Evolutionary conservation across 2,329 filamentous ascomycete species (phyloP).

Genomic region (Mycocentrospora acerina): DNA sequence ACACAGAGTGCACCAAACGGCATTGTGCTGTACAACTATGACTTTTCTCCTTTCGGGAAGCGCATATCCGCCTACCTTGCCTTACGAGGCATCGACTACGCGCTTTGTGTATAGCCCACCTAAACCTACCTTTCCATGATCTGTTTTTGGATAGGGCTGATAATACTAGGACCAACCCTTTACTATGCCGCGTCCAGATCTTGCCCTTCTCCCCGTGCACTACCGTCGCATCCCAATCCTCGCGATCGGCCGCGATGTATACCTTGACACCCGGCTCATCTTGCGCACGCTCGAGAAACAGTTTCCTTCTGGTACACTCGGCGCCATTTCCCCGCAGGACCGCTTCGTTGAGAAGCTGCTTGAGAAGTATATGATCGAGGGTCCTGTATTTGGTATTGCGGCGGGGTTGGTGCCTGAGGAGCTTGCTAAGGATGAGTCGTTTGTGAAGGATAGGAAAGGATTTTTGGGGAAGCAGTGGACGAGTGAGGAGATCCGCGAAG

Average conservation of each 20-base stretch:
- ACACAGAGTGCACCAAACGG: constrained; percentile 30
- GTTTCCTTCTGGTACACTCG: constrained; percentile 26
- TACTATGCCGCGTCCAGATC: constrained; percentile 66
- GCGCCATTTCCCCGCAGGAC: constrained; percentile 40
- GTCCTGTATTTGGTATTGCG: constrained; percentile 56
- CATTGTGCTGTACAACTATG: constrained; percentile 66
- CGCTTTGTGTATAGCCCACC: constrained; percentile 15
- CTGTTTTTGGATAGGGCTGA: too few species aligned
- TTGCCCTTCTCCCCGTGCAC: constrained; percentile 60
- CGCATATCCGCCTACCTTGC: constrained; percentile 66
- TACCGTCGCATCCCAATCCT: constrained; percentile 72
- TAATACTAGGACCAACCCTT: constrained; percentile 55
- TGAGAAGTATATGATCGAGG: constrained; percentile 57
- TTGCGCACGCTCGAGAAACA: constrained; percentile 62
- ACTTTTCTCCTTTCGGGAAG: constrained; percentile 64
- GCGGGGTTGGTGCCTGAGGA: constrained; percentile 57
- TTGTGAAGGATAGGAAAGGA: constrained; percentile 57
- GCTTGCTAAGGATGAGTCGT: constrained; percentile 57
- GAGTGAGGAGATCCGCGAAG: constrained; percentile 39
- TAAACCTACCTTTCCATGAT: too few species aligned
- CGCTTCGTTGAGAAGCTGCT: constrained; percentile 58
- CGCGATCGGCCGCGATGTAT: constrained; percentile 66
- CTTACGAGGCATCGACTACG: constrained; percentile 64
- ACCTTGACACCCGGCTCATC: constrained; percentile 70
- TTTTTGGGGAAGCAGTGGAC: constrained; percentile 47